Percentiles rank a stretch among this genome's conserved stretches.
These are phyloP conservation scores for Fraxinus ornus DNA, from an alignment of 305 asterid genomes.

Conservation along the genomic window DNA sequence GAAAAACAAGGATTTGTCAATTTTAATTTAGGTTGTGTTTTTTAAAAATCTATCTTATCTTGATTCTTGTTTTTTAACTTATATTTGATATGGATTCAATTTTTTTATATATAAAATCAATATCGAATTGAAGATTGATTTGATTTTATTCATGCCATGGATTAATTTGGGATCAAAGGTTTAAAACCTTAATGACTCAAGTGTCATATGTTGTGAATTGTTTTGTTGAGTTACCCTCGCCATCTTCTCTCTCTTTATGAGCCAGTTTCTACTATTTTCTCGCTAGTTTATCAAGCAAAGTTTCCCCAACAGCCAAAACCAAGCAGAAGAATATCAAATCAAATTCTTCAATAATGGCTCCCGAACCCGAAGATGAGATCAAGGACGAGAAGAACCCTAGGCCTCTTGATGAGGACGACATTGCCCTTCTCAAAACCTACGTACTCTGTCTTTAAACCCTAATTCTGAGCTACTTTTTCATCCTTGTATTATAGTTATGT, in stretches of 20 bases:
- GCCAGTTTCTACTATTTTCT: no score
- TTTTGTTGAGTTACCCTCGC: neutral
- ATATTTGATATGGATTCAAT: no score
- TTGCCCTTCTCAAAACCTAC: constrained; percentile 29
- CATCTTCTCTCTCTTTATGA: no score
- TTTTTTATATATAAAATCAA: no score
- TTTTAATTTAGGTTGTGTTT: no score
- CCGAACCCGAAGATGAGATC: constrained; percentile 24
- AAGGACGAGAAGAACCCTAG: constrained; percentile 26
- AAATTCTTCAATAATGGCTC: constrained; percentile 11
- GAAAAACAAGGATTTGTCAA: no score
- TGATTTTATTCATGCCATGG: no score
- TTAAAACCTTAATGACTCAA: neutral
- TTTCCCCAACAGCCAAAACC: neutral
- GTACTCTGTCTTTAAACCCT: constrained; percentile 19
- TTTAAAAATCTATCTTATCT: no score
- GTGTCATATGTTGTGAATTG: neutral
- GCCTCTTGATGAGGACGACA: constrained; percentile 29
- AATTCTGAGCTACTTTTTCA: neutral
- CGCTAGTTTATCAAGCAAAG: neutral
- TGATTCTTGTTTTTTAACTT: no score
- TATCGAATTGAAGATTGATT: no score
- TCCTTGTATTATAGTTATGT: neutral
- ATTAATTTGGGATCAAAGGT: neutral
- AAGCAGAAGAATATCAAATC: neutral